Evolutionary conservation across 331 rosid genomes (phyloP).

Genomic region (Quercus tomentella): DNA sequence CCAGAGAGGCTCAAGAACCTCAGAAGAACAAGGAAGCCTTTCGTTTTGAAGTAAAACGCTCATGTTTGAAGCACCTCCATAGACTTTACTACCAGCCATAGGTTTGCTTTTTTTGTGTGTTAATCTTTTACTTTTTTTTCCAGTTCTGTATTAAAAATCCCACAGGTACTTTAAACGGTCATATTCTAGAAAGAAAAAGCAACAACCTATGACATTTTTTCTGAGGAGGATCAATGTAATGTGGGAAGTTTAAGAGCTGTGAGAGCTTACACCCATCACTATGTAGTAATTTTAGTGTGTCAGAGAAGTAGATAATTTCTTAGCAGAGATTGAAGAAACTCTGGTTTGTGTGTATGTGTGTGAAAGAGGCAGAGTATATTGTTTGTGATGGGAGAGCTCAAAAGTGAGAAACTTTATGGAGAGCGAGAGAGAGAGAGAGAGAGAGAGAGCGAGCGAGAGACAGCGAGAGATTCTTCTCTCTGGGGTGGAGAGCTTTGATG

Average conservation of each 20-base stretch:
- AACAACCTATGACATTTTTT: not conserved
- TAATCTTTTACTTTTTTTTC: not conserved
- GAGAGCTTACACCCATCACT: constrained; percentile 37
- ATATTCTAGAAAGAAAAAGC: constrained; percentile 7
- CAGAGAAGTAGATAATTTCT: constrained; percentile 26
- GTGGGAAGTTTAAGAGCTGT: constrained; percentile 43
- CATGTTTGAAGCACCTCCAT: constrained; percentile 44
- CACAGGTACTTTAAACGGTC: constrained; percentile 15
- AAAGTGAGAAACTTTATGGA: constrained; percentile 21
- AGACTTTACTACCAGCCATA: constrained; percentile 57
- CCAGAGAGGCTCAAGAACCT: constrained; percentile 61
- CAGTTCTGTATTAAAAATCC: not conserved
- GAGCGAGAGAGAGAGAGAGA: constrained; percentile 25
- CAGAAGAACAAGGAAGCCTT: constrained; percentile 49
- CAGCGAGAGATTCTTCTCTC: constrained; percentile 39
- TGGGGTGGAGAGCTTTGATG: constrained; percentile 40
- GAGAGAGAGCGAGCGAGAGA: constrained; percentile 22
- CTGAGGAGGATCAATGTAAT: constrained; percentile 32
- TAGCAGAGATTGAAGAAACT: not conserved
- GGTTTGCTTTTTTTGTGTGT: not conserved
- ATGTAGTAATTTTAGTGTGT: constrained; percentile 1
- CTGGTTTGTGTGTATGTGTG: not conserved
- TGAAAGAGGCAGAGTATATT: constrained; percentile 7
- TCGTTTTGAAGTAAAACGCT: constrained; percentile 44
- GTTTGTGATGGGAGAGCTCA: constrained; percentile 20